Conservation (phyloP, 164 flowering plant species). For the Tinospora cordifolia region DNA sequence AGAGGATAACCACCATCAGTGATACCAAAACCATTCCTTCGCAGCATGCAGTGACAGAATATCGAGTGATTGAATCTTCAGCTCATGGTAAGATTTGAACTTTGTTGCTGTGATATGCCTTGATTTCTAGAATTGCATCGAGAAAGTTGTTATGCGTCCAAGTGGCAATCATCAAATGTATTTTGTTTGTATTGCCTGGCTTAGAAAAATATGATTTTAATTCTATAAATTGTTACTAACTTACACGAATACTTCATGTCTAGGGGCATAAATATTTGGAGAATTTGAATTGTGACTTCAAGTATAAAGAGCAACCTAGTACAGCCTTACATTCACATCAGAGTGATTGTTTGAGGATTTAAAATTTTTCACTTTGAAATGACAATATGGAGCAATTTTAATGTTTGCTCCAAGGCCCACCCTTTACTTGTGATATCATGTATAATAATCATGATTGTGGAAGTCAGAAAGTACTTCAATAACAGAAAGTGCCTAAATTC, state of each 20-base stretch:
- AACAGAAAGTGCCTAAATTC: not conserved
- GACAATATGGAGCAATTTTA: too few species aligned
- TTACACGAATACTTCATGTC: too few species aligned
- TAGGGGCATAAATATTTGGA: not conserved
- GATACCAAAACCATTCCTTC: conserved; percentile 26
- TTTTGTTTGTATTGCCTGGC: not conserved
- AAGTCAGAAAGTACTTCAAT: not conserved
- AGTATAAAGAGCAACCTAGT: too few species aligned
- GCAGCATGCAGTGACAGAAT: conserved; percentile 82
- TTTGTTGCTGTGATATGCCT: not conserved
- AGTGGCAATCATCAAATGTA: not conserved
- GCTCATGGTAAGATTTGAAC: conserved; percentile 35
- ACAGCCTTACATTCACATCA: too few species aligned
- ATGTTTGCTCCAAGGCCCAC: too few species aligned
- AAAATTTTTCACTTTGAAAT: too few species aligned
- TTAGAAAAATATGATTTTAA: too few species aligned
- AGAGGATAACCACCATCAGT: conserved; percentile 51
- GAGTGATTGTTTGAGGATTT: too few species aligned
- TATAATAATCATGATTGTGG: not conserved
- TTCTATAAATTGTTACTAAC: too few species aligned
- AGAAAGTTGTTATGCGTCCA: not conserved
- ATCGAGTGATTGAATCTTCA: conserved; percentile 53
- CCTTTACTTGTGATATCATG: not conserved
- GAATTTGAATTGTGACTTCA: not conserved
- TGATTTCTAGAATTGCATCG: not conserved